Percentiles rank a stretch among this genome's conserved stretches.
Conservation (phyloP, 441 rosid species). For the Euphorbia corollata region DNA sequence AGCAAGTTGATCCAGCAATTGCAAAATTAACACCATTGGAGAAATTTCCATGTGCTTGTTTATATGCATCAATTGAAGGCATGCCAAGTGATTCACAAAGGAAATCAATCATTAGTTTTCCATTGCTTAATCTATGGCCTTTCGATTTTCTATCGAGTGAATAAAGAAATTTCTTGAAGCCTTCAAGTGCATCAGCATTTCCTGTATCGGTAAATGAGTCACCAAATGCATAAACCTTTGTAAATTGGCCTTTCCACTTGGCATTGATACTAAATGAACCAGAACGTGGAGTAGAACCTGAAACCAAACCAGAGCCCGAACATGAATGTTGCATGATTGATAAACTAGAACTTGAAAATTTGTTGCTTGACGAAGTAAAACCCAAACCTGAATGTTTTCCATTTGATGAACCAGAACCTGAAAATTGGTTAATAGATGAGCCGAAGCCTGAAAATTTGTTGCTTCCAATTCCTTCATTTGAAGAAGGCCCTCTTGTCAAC, state of each 20-base stretch:
- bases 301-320: not conserved
- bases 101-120: conserved; percentile 37
- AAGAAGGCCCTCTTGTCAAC: not conserved
- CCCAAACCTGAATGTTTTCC: not conserved
- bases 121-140: conserved; percentile 28
- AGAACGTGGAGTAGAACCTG: no score
- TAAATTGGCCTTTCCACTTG: conserved; percentile 19
- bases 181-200: conserved; percentile 25
- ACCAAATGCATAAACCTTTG: conserved; percentile 38
- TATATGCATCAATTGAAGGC: conserved; percentile 29
- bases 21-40: conserved; percentile 37
- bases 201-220: conserved; percentile 42
- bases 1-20: conserved; percentile 35
- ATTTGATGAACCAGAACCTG: not conserved
- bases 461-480: not conserved
- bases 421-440: not conserved
- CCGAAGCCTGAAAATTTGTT: not conserved
- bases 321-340: not conserved
- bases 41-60: conserved; percentile 19
- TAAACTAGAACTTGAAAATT: not conserved
- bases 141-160: not conserved
- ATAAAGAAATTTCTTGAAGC: conserved; percentile 19
- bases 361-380: not conserved
- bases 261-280: not conserved
- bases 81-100: conserved; percentile 30